Conservation (phyloP, 352 stramenopile genomes). For the Globisporangium echinulatum region DNA sequence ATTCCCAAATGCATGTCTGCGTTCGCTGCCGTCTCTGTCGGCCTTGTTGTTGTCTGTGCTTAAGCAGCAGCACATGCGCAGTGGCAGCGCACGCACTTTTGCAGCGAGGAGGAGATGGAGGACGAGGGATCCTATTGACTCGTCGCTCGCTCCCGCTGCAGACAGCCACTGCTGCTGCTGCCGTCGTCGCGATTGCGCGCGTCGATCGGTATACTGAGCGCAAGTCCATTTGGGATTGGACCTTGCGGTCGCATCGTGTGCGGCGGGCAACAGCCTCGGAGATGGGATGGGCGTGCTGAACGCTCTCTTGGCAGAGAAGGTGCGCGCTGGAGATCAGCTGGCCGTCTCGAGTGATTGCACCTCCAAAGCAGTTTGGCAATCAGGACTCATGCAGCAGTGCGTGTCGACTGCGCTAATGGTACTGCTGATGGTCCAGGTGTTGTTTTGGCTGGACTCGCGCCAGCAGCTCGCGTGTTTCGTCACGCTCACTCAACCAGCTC, state of each 20-base stretch:
- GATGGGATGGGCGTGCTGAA: neutral
- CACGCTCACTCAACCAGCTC: no score
- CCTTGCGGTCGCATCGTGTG: neutral
- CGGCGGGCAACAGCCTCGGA: no score
- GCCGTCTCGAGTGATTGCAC: neutral
- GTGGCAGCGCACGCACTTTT: no score
- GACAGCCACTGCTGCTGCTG: no score
- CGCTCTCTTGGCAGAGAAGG: neutral
- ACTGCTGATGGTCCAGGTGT: no score
- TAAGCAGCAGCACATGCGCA: no score
- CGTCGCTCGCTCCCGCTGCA: neutral
- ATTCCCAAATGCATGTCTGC: constrained; percentile 1
- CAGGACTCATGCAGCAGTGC: neutral
- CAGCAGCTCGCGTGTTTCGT: no score
- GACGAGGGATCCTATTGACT: neutral
- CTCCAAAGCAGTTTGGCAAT: neutral
- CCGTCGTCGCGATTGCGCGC: no score
- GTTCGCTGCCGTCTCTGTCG: neutral
- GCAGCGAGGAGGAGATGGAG: no score
- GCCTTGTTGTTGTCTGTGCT: neutral
- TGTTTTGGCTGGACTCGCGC: no score
- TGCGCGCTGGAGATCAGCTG: neutral
- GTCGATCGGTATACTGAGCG: neutral
- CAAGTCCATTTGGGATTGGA: neutral
- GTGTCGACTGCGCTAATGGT: neutral